Evolutionary conservation across 2,329 filamentous ascomycete genomes (phyloP), one percentile per base, ranked within the genome.

Genomic region (Pseudogymnoascus pannorum): DNA sequence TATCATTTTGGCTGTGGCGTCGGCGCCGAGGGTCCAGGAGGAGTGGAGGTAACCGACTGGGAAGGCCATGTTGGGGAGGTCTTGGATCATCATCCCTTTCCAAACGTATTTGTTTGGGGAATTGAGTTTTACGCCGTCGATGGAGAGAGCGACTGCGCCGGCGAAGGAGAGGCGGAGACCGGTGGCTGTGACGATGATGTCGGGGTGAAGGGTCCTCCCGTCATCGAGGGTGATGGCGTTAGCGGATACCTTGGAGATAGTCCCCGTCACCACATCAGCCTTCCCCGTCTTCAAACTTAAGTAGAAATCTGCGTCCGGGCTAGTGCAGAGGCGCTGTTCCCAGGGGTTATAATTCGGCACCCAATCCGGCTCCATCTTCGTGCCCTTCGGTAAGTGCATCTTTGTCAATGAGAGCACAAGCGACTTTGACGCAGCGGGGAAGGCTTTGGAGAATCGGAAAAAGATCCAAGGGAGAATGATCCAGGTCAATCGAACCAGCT

Each of bases 311-410:
- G 76, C 77, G 26, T 79, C 73, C 16, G 73, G 70, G 1, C 68
- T 81, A 29, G 86, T 75, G 66, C 87, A 91, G 16, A 91, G 73
- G 1, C 88, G 81, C 68, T 91, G 88, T 60, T 89, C 80, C 85
- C 87, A 86, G 0, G 83, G 83, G 5, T 78, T 78, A 62, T 85
- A 85, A 1, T 70, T 68, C 0, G 82, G 82, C 18, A 75, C 74
- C 72, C 85, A 84, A 67, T 86, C 78, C 1, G 80, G 80, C n/a
- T 83, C 77, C 63, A 75, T 69, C 1, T 75, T 71, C 14, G 83
- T 72, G n/a, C 74, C 67, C 0, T 67, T 66, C 0, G 84, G 84
- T 0, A 87, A 75, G 31, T 80, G 75, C 14, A 69, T 69, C 18
- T 72, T 69, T 1, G 80, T 78, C 31, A 70, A 70, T 3, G 70